Evolutionary conservation across 116 monocot species (phyloP), one percentile per base, ranked within the genome.

Genomic region (Dioscorea cayenensis): DNA sequence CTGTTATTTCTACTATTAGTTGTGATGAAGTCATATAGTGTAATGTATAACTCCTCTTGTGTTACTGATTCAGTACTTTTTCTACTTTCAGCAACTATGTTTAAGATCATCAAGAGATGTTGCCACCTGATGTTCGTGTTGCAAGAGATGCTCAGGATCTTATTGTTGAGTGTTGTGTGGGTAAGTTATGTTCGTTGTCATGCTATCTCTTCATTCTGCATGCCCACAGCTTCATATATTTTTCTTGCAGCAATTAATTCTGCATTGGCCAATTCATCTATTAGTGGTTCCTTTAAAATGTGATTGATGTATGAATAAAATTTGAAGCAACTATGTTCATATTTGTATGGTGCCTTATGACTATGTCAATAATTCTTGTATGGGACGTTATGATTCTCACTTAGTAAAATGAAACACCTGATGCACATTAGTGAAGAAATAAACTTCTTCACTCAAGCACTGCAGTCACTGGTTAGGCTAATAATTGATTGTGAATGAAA

Each of bases 131-230:
- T 86, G 97, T 97, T 38, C 93, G 97, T 64, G 97, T 97, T 63
- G 97, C 97, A 61, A 79, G 97, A 74, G 97, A 97, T 85, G 70
- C 93, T 51, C 97, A 97, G 71, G 97, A 97, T 83, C 97, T 97
- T 74, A 88, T 97, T 72, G 90, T 97, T 71, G 97, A 97, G 59
- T 97, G 97, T 60, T 97, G 94, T 78, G 97, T 97, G 64, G 93
- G 97, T 97, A 83, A 81, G 77, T 69, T 64, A n/a, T n/a, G n/a
- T 2, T 16, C n/a, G 17, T 2, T 16, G 5, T 16, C 55, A 16
- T 55, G n/a, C 17, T n/a, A 43, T 10, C 12, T 43, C 43, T 43
- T 43, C 43, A 43, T 43, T 7, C 43, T 43, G 11, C 43, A 43
- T 43, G 43, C 43, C 12, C 8, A 43, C 43, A 10, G 43, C 43